These are phyloP conservation scores for Amaranthus hypochondriacus DNA, from an alignment of 148 eudicot species.

Conservation along the genomic window DNA sequence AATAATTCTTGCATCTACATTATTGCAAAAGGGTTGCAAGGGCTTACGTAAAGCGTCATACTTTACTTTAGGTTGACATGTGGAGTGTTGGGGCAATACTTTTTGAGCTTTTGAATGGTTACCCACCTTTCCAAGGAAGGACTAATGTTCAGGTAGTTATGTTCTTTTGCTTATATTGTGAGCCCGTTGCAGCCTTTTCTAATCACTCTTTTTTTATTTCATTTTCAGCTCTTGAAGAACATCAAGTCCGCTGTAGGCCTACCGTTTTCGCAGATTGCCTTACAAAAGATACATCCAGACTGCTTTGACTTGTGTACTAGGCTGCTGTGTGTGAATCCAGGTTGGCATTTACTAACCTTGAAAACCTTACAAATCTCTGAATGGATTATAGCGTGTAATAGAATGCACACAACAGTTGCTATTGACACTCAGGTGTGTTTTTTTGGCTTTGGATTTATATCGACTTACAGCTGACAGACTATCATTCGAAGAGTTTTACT, in stretches of 20 bases:
- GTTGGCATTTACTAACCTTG: slow-evolving; percentile 14
- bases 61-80: slow-evolving; percentile 41
- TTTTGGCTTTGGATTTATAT: not conserved
- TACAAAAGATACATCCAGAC: slow-evolving; percentile 33
- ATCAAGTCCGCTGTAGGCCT: slow-evolving; percentile 32
- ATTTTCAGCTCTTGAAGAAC: slow-evolving; percentile 38
- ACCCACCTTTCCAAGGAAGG: slow-evolving; percentile 43
- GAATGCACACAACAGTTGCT: not conserved
- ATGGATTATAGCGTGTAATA: not conserved
- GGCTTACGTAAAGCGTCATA: not conserved
- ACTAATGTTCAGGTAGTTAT: slow-evolving; percentile 46
- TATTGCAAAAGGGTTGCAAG: not conserved
- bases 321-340: slow-evolving; percentile 41
- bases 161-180: not conserved
- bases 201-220: not conserved
- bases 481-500: slow-evolving; percentile 39
- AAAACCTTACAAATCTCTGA: not conserved
- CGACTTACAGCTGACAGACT: slow-evolving; percentile 33
- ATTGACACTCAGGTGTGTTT: not conserved
- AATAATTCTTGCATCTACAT: not conserved
- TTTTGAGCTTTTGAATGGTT: slow-evolving; percentile 52
- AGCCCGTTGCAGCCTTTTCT: not conserved
- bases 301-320: slow-evolving; percentile 45
- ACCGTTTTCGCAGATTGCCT: slow-evolving; percentile 38
- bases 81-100: slow-evolving; percentile 49